Evolutionary conservation across 202 grass and related monocot genomes (phyloP), one percentile per base, ranked within the genome.

Genomic region (Setaria viridis): DNA sequence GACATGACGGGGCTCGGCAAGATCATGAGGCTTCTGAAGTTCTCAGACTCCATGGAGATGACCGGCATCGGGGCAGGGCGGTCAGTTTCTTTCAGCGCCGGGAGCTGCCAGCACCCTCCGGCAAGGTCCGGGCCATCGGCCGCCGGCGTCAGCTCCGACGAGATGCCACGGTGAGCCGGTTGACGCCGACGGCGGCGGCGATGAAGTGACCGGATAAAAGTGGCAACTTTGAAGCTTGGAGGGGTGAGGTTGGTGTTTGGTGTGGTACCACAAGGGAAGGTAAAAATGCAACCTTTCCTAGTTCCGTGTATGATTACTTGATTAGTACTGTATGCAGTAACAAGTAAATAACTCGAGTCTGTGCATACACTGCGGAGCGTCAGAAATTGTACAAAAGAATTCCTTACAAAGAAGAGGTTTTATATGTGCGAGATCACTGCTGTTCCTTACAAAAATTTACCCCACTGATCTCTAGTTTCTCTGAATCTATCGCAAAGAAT

Each of bases 341-440:
- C 14, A 76, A 34, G 57, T 7, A n/a, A 79, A 80, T 58, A 37
- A 43, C 60, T 30, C 15, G 85, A 87, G 80, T 70, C 50, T 76
- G 54, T 84, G 80, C 76, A 80, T 84, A 62, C 63, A 70, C 53
- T 29, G 34, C 29, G 5, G 48, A 70, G 11, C 42, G 70, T 87
- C 85, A 84, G 76, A 72, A 91, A 81, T 72, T 91, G 85, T 91
- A 91, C 56, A 87, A 87, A 85, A 48, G 55, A 77, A 77, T 85
- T 50, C 78, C 85, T 84, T 85, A 72, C 85, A 42, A 71, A 35
- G 5, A 48, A 0, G 13, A 80, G 14, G 54, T 74, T 74, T 75
- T 65, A 35, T 70, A 37, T 49, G 74, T 19, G 34, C 69, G 2
- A 81, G 66, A 83, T 68, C 25, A 25, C 25, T 25, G 25, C 25